Base-by-base conservation (phyloP, 352 stramenopile genomes). In the Globisporangium cylindrosporum region DNA sequence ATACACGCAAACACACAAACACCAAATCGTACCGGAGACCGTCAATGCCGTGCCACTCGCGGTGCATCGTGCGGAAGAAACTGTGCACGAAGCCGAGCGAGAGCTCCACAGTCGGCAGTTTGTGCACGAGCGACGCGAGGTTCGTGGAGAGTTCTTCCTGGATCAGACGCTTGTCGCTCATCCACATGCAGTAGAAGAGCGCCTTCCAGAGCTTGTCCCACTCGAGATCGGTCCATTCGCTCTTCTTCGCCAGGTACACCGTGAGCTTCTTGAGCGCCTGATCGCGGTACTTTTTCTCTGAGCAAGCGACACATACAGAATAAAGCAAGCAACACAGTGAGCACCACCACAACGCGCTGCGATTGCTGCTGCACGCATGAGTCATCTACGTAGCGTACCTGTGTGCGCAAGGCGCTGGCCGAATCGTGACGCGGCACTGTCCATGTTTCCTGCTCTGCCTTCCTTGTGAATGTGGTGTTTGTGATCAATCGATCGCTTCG, bases 151-250 rank as follows among this genome's bases (percentile, higher is more conserved):
- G 71, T 70, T 95, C 88, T 46, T 93, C 78, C 72, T 95, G 88
- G 12, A 95, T 80, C 22, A 76, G 76, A 10, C 81, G 86, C 74
- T 95, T 95, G 82, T 95, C 88, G 72, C 85, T 93, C 88, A 95
- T 95, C 88, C 88, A 95, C 85, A 95, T 93, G 75, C 88, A 95
- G 75, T 95, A 95, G 70, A 94, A 95, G 8, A 95, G 81, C 74
- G 88, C 88, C 71, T 93, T 95, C 88, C 88, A 95, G 62, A 95
- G 84, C 76, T 95, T 95, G 77, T 95, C 88, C 82, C 83, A 91
- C 67, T 95, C 88, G 53, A 93, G 75, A 22, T 80, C 73, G 29
- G 69, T 84, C 88, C 88, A 95, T 65, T 82, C 70, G 43, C 62
- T 75, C 70, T 89, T 89, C 70, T 85, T 82, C 9, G 74, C 78